These are phyloP conservation scores for Saccharomycopsis sp. DNA, from an alignment of 805 yeast genomes.

Conservation along the genomic window DNA sequence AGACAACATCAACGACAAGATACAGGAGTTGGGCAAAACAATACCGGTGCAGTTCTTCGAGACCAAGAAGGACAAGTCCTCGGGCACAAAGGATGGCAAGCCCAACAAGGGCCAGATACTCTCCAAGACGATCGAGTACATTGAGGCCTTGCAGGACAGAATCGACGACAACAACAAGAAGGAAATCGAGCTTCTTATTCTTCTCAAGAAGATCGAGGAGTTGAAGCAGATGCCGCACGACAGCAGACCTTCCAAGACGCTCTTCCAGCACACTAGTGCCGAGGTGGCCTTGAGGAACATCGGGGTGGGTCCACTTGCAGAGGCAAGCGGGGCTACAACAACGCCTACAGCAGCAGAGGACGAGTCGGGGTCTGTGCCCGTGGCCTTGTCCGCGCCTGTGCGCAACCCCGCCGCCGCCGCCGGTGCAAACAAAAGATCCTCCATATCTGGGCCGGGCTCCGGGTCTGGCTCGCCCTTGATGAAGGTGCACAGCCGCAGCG, in stretches of 20 bases:
- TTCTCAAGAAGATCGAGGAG: constrained; percentile 45
- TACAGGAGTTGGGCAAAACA: constrained; percentile 39
- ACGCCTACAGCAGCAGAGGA: neutral
- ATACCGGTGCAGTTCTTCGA: constrained; percentile 40
- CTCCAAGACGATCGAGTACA: constrained; percentile 66
- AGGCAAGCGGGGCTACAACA: constrained; percentile 15
- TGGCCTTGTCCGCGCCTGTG: neutral
- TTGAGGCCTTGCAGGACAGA: constrained; percentile 53
- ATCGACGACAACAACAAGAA: constrained; percentile 72
- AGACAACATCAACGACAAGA: constrained; percentile 50
- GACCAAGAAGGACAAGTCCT: constrained; percentile 24
- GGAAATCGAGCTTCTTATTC: constrained; percentile 65
- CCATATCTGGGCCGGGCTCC: constrained; percentile 1
- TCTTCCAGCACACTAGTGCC: constrained; percentile 61
- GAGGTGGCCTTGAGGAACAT: constrained; percentile 66
- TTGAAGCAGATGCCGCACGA: constrained; percentile 33
- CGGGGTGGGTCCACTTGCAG: constrained; percentile 76
- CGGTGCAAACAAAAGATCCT: neutral
- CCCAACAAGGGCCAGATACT: constrained; percentile 80
- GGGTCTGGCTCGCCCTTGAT: constrained; percentile 5
- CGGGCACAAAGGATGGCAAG: constrained; percentile 72
- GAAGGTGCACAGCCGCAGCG: neutral
- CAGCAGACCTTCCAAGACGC: constrained; percentile 26
- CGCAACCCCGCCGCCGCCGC: neutral
- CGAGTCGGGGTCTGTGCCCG: neutral